Evolutionary conservation across 1,284 basidiomycete species (phyloP), one percentile per base, ranked within the genome.

Genomic region (Heterobasidion irregulare): DNA sequence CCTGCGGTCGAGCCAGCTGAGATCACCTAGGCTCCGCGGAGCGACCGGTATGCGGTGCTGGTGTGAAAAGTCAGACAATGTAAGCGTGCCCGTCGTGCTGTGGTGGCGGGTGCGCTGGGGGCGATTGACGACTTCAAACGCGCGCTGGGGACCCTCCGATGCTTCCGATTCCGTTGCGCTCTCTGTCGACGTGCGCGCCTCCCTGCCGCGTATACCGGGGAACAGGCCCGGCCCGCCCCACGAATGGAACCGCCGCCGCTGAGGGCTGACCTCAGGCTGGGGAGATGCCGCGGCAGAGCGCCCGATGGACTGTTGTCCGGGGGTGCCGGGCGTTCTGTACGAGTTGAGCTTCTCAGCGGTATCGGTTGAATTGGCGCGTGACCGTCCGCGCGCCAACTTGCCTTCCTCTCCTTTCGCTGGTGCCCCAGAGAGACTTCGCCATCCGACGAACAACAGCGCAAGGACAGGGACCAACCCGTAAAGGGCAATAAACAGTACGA

Each of bases 71-170:
- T 72, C 64, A 65, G 74, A 64, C 68, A 70, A 64, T 6, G 64
- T 72, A 45, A 72, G 68, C n/a, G 77, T 70, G 59, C 75, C 78
- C 56, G 76, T 74, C 18, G 65, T 74, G 57, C 77, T 81, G 13
- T 70, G 67, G 58, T 72, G 75, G 32, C 76, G 78, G 36, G 65
- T 66, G 47, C 80, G 76, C 12, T 68, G 63, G 8, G 83, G 84
- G 46, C 88, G 76, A 65, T 89, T 89, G 19, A 83, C 68, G 26
- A 91, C 86, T 65, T 89, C 87, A 62, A 90, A 90, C 1, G 76
- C 74, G 56, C 77, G 71, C 52, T 46, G 44, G 8, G 50, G 74
- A 65, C 54, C 70, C 63, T 57, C 72, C 8, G 66, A 62, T 13
- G 43, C 34, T 33, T 58, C 69, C 32, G 79, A 75, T 58, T 67